Conservation (phyloP, 73 alveolate species). For the Symbiodinium pilosum region DNA sequence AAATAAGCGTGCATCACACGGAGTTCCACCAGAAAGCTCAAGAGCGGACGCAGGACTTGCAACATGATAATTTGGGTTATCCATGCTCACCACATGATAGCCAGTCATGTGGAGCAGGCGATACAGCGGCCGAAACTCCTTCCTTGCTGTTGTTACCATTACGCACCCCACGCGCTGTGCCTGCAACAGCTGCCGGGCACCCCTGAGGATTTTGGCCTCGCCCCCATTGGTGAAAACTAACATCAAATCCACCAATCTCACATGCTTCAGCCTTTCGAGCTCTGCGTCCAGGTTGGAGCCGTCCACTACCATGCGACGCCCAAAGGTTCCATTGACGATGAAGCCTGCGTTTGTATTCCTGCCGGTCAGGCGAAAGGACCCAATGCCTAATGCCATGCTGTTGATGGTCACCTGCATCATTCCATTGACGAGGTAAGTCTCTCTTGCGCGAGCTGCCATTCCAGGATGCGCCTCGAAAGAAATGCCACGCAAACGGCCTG, state of each 20-base stretch:
- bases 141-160: not conserved
- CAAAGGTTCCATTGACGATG: too few species aligned
- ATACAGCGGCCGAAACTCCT: not conserved
- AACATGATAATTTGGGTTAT: too few species aligned
- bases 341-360: too few species aligned
- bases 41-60: not conserved
- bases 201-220: too few species aligned
- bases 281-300: too few species aligned
- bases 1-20: not conserved
- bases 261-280: too few species aligned
- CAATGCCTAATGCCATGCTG: not conserved
- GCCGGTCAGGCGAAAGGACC: too few species aligned
- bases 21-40: not conserved
- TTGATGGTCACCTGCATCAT: not conserved
- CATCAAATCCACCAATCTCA: too few species aligned
- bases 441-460: not conserved
- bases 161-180: not conserved
- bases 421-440: not conserved
- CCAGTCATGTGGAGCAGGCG: too few species aligned
- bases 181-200: not conserved
- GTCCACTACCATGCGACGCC: too few species aligned
- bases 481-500: not conserved
- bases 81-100: too few species aligned
- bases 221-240: too few species aligned
- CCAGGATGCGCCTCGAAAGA: not conserved